Base-by-base conservation (phyloP, 2,329 filamentous ascomycete genomes). In the Fusarium mangiferae region DNA sequence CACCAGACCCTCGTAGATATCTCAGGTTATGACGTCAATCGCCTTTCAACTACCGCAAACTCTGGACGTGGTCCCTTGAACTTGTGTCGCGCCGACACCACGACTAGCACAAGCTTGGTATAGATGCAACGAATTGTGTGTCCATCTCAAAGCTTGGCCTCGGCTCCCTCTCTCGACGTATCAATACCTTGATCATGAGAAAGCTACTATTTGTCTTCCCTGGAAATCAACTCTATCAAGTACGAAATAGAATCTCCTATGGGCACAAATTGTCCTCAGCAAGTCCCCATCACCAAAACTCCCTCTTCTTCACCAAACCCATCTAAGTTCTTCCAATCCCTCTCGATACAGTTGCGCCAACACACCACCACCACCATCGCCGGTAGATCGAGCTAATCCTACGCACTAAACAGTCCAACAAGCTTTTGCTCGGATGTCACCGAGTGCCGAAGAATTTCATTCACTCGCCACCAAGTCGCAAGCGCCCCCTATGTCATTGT, bases 21-120 rank as follows among this genome's bases (percentile, higher is more conserved):
- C 44, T 35, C 6, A 44, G 20, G 45, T 52, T 48, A 64, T 76
- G 74, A 76, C 74, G 74, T 76, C 74, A 76, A 66, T 28, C 33
- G 12, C 35, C 46, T 22, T 42, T 15, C 18, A 70, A 28, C 48
- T 68, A 45, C 36, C 36, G 46, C 45, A 59, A 65, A 59, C 24
- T 62, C 42, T 55, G 45, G 52, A 33, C 38, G 38, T 65, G 68
- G 71, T 72, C 67, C 72, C 67, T 74, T 65, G 68, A 59, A 55
- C 56, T 54, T 59, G 41, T 45, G 56, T 72, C 58, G 49, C 55
- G 51, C 72, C 56, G 54, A 68, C 56, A 59, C 52, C 36, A 51
- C 13, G 49, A 57, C 66, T 68, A 68, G 58, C 35, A 60, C 68
- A 61, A 36, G 62, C 48, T 70, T 68, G 62, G 68, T 55, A 48